phyloP scores from a whole-genome alignment of 163 green algal species.

The Scenedesmus sp. region DNA sequence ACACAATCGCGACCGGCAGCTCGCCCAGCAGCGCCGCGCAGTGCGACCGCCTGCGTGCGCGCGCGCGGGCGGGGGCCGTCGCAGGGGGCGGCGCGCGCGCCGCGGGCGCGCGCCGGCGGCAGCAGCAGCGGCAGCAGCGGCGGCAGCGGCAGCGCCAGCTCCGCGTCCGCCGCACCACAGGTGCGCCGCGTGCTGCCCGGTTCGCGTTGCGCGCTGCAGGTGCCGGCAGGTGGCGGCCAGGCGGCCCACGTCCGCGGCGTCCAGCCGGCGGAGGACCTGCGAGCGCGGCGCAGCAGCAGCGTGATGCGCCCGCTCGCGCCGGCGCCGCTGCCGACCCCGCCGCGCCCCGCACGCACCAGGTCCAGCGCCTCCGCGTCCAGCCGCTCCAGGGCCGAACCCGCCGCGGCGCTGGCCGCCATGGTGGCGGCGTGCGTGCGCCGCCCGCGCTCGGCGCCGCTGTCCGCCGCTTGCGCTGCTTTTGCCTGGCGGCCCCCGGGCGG shows the following conservation, averaged over 20 bases:
- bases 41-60: constrained; percentile 16
- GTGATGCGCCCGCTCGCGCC: not conserved
- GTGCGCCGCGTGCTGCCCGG: not conserved
- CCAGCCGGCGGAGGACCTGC: constrained; percentile 9
- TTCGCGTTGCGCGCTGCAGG: not conserved
- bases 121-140: not conserved
- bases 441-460: too few species aligned
- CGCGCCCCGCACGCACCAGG: constrained; percentile 1
- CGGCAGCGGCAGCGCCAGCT: not conserved
- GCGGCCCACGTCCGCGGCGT: not conserved
- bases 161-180: constrained; percentile 1
- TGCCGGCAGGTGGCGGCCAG: not conserved
- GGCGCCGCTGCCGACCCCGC: too few species aligned
- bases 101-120: too few species aligned
- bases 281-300: not conserved
- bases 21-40: constrained; percentile 14
- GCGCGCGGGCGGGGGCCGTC: not conserved
- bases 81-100: too few species aligned
- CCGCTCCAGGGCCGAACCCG: not conserved
- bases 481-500: too few species aligned
- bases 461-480: too few species aligned
- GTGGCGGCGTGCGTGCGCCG: too few species aligned
- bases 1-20: constrained; percentile 1
- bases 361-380: constrained; percentile 11
- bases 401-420: too few species aligned